These are phyloP conservation scores for Clitopilus passeckerianus DNA, from an alignment of 768 basidiomycete genomes.

Conservation along the genomic window DNA sequence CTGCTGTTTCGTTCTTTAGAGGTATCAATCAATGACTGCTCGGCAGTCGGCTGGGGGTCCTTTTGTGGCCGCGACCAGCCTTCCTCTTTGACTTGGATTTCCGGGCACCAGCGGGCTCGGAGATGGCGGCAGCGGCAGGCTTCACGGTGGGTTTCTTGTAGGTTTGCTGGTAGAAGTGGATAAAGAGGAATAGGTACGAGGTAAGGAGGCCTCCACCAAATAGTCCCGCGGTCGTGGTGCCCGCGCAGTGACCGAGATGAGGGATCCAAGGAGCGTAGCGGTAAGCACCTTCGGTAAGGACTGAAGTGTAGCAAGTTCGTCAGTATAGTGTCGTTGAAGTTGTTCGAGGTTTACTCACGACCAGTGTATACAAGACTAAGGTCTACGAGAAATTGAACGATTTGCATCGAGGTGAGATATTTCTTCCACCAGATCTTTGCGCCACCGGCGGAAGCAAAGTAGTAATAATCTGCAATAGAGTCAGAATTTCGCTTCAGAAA, in stretches of 20 bases:
- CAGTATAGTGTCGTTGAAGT: background rate
- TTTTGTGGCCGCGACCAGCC: background rate
- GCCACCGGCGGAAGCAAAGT: slow-evolving; percentile 96
- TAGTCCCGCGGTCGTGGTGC: slow-evolving; percentile 84
- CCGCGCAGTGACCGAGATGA: slow-evolving; percentile 75
- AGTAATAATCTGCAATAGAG: slow-evolving; percentile 82
- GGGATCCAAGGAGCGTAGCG: slow-evolving; percentile 60
- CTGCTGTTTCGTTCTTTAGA: background rate
- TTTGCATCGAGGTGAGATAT: slow-evolving; percentile 95
- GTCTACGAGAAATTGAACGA: slow-evolving; percentile 93
- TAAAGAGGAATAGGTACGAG: slow-evolving; percentile 90
- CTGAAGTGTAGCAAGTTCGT: background rate
- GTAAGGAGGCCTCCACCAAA: slow-evolving; percentile 88
- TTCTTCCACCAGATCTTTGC: slow-evolving; percentile 99
- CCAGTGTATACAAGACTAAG: slow-evolving; percentile 90
- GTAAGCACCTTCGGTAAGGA: slow-evolving; percentile 20
- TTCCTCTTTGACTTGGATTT: background rate
- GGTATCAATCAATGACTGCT: background rate
- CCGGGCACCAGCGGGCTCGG: background rate
- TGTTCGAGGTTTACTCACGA: slow-evolving; percentile 37
- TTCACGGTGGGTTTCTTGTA: slow-evolving; percentile 65
- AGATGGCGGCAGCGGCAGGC: slow-evolving; percentile 23
- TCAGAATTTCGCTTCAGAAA: background rate
- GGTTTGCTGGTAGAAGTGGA: slow-evolving; percentile 89
- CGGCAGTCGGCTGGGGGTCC: background rate